Conservation (phyloP, 148 eudicot genomes). For the Vaccinium myrtillus region DNA sequence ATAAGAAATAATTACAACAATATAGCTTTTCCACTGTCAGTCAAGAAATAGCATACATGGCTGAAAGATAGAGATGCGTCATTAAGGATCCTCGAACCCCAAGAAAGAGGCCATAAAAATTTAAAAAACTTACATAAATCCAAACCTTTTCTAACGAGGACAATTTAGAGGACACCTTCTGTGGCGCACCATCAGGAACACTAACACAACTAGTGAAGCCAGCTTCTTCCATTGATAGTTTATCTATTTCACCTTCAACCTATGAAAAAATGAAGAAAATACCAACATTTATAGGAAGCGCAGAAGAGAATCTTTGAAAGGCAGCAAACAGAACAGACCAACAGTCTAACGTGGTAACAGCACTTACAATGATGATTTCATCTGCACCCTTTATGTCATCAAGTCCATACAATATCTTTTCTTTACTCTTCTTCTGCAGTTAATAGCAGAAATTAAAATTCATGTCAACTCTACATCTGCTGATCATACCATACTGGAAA, state of each 20-base stretch:
- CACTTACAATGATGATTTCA: constrained; percentile 45
- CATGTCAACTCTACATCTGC: neutral
- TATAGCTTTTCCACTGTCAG: neutral
- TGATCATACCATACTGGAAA: neutral
- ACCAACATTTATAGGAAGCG: neutral
- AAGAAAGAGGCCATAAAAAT: neutral
- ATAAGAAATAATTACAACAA: neutral
- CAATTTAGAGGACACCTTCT: constrained; percentile 32
- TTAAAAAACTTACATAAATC: neutral
- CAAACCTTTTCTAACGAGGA: constrained; percentile 42
- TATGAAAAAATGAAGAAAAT: constrained; percentile 13
- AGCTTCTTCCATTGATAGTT: constrained; percentile 56
- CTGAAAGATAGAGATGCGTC: neutral
- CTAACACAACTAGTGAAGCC: constrained; percentile 47
- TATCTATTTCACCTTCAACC: constrained; percentile 67
- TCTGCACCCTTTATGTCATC: constrained; percentile 43
- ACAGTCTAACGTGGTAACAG: constrained; percentile 6
- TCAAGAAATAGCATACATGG: neutral
- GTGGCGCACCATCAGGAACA: constrained; percentile 62
- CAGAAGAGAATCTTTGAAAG: neutral
- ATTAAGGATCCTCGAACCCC: neutral
- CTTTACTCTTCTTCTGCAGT: constrained; percentile 38
- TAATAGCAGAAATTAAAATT: neutral
- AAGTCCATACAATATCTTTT: constrained; percentile 47
- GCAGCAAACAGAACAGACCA: neutral